Base-by-base conservation (phyloP, 176 grass and related monocot species). In the Musa troglodytarum region DNA sequence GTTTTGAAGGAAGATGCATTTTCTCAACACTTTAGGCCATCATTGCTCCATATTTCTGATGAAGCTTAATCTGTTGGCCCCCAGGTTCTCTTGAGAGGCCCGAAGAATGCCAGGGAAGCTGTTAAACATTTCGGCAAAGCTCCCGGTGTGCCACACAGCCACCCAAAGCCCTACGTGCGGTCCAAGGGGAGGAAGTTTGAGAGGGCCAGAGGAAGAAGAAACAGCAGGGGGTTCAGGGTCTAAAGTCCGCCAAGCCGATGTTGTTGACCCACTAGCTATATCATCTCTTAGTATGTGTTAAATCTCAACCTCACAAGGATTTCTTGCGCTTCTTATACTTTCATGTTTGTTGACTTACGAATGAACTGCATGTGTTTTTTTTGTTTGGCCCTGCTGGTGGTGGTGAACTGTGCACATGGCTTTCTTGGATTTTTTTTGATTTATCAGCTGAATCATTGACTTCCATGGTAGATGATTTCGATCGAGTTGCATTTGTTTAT, bases 1-100 rank as follows among this genome's bases (percentile, higher is more conserved):
- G 0, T 43, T 43, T 43, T 43, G 34, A 43, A 4, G 34, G 34
- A 43, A 43, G 34, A 5, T 43, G 34, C 34, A 43, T 43, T 6
- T 43, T 43, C 34, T 43, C 34, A 6, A 43, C 4, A 6, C 4
- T 43, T 43, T 19, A 19, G n/a, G 15, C 16, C 4, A 2, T 61
- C n/a, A 61, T 28, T 28, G 2, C 26, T 28, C 26, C 26, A 28
- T 28, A 28, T 28, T 2, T 28, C 26, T 28, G 26, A 28, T 28
- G 1, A 28, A 28, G 26, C 26, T 28, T 28, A 28, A 28, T 61
- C 9, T 61, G 15, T n/a, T 62, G 9, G 14, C 4, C 20, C 17
- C 4, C 57, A 73, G 71, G 52, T 73, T 73, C 71, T 73, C 71
- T n/a, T 73, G 71, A 55, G 71, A 11, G 51, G 71, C 25, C 71